Evolutionary conservation across 306 rosid genomes (phyloP).

Genomic region (Malus orientalis): DNA sequence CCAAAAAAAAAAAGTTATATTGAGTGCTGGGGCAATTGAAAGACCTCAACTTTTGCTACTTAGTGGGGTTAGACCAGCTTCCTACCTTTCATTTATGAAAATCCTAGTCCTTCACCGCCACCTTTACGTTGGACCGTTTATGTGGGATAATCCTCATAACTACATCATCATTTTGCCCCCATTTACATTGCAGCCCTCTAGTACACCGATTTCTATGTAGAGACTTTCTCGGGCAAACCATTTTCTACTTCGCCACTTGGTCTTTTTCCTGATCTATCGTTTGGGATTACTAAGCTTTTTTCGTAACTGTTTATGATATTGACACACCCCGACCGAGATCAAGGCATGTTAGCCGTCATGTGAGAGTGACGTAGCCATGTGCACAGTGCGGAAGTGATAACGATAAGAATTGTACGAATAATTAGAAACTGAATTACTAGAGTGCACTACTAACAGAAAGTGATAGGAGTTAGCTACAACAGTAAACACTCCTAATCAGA

Average conservation of each 20-base stretch:
- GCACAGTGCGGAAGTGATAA: too few relatives aligned
- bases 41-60: slow-evolving; percentile 29
- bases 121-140: slow-evolving; percentile 10
- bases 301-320: too few relatives aligned
- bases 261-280: neutral
- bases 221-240: neutral
- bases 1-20: neutral
- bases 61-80: slow-evolving; percentile 20
- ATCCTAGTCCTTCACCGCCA: slow-evolving; percentile 15
- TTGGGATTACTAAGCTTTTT: too few relatives aligned
- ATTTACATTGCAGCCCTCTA: neutral
- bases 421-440: too few relatives aligned
- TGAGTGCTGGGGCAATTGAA: slow-evolving; percentile 27
- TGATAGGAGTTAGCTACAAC: too few relatives aligned
- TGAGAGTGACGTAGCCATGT: too few relatives aligned
- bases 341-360: too few relatives aligned
- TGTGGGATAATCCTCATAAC: slow-evolving; percentile 27
- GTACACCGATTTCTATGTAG: neutral
- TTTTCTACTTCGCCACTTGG: neutral
- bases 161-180: neutral
- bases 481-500: too few relatives aligned
- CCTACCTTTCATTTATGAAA: neutral
- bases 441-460: too few relatives aligned
- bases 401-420: too few relatives aligned
- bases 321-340: too few relatives aligned